phyloP scores from a whole-genome alignment of 2,329 filamentous ascomycete genomes.

The Lasiodiplodia sp. region DNA sequence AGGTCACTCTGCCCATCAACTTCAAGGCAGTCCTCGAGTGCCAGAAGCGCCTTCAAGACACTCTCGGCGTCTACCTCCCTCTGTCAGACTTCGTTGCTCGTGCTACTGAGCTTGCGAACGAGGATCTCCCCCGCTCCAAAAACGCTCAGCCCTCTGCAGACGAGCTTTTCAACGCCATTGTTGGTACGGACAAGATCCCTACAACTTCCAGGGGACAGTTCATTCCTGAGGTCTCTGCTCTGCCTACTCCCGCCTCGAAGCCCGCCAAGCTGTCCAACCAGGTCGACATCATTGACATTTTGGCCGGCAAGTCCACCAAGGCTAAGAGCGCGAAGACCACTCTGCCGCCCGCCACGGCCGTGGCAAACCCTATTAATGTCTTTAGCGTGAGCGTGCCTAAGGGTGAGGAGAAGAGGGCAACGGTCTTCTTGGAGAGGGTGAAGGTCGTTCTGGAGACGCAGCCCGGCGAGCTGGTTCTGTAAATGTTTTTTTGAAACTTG shows the following conservation, averaged over 20 bases:
- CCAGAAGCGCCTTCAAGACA: constrained; percentile 80
- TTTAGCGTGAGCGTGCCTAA: constrained; percentile 83
- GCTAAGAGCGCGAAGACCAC: constrained; percentile 53
- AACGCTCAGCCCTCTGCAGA: constrained; percentile 72
- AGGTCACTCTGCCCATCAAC: constrained; percentile 78
- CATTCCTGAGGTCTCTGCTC: constrained; percentile 71
- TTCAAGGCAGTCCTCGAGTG: constrained; percentile 79
- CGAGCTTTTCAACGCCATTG: constrained; percentile 87
- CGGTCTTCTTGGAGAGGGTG: constrained; percentile 82
- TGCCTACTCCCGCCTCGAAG: constrained; percentile 30
- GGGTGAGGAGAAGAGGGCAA: constrained; percentile 81
- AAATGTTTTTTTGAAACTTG: constrained; percentile 21
- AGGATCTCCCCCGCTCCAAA: constrained; percentile 75
- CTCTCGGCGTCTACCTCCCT: constrained; percentile 80
- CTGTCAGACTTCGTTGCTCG: constrained; percentile 86
- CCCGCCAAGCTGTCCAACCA: constrained; percentile 56
- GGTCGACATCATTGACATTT: constrained; percentile 83
- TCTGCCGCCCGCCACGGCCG: constrained; percentile 36
- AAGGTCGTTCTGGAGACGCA: constrained; percentile 72
- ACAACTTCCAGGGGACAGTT: constrained; percentile 67
- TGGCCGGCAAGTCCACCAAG: constrained; percentile 51
- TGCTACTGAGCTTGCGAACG: constrained; percentile 86
- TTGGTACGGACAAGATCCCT: constrained; percentile 71
- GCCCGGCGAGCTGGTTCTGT: constrained; percentile 49
- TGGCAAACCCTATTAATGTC: constrained; percentile 68